Evolutionary conservation across 208 protist genomes (phyloP).

Genomic region (Leishmania tropica): DNA sequence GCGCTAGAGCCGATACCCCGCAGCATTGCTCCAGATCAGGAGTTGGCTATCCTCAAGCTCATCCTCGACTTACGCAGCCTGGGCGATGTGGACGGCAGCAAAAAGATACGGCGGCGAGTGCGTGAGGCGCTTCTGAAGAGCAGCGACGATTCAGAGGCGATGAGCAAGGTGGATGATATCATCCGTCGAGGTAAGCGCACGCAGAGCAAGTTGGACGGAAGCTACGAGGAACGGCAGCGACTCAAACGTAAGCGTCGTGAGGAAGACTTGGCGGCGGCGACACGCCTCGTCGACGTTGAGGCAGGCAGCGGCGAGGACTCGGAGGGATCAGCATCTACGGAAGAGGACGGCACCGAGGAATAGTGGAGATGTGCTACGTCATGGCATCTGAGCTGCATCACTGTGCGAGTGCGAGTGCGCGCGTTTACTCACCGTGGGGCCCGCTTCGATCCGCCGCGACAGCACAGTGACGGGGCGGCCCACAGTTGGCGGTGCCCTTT

Average conservation of each 20-base stretch:
- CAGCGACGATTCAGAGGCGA: constrained; percentile 43
- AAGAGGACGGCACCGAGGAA: constrained; percentile 26
- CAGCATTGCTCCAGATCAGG: constrained; percentile 53
- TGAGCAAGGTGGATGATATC: constrained; percentile 44
- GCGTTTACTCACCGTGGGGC: background rate
- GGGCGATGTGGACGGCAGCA: constrained; percentile 52
- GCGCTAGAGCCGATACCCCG: constrained; percentile 17
- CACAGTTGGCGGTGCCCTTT: background rate
- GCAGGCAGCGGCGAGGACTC: constrained; percentile 68
- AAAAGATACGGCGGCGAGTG: constrained; percentile 60
- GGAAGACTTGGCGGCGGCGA: constrained; percentile 31
- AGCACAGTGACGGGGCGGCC: background rate
- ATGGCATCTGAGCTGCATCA: background rate
- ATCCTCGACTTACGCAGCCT: constrained; percentile 57
- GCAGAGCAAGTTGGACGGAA: constrained; percentile 68
- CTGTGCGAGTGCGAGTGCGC: background rate
- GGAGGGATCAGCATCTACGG: constrained; percentile 39
- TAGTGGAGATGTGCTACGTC: background rate
- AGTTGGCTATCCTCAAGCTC: constrained; percentile 62
- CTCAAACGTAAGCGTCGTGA: constrained; percentile 56
- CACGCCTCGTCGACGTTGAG: constrained; percentile 63
- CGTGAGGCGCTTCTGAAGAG: constrained; percentile 51
- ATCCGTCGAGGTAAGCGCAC: constrained; percentile 46
- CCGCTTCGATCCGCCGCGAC: background rate
- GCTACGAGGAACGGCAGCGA: constrained; percentile 55